Evolutionary conservation across 2,329 filamentous ascomycete genomes (phyloP).

Genomic region (Penicillium frequentans): DNA sequence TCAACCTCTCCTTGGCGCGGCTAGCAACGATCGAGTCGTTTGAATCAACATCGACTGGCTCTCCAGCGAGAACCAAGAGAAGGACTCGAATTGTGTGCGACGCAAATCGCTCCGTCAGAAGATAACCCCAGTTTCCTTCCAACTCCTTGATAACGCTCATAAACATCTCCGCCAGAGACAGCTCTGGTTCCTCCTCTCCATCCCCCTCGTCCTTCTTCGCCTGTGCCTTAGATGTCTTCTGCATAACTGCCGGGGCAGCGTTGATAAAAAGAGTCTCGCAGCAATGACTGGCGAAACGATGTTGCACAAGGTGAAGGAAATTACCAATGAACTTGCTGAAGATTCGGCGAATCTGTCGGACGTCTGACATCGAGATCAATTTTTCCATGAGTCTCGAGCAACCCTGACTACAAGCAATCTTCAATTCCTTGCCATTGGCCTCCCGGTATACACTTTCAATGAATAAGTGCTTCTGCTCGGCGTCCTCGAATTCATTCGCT

Average conservation of each 20-base stretch:
- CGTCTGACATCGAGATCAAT: constrained; percentile 77
- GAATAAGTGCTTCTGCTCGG: constrained; percentile 70
- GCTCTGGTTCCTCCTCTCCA: constrained; percentile 46
- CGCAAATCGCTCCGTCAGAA: constrained; percentile 85
- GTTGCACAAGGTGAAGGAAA: constrained; percentile 86
- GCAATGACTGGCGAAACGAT: constrained; percentile 96
- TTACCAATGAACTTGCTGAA: constrained; percentile 84
- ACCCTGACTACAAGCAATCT: constrained; percentile 92
- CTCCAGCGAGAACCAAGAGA: constrained; percentile 79
- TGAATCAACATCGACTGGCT: constrained; percentile 69
- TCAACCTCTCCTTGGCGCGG: constrained; percentile 85
- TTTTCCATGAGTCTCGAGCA: constrained; percentile 92
- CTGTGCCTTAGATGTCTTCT: constrained; percentile 61
- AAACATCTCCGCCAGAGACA: constrained; percentile 81
- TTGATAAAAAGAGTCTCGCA: constrained; percentile 90
- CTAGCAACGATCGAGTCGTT: constrained; percentile 79
- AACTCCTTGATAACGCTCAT: constrained; percentile 81
- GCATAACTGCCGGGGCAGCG: constrained; percentile 74
- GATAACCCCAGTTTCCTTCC: constrained; percentile 76
- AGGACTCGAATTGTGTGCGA: constrained; percentile 88
- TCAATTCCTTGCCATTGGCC: constrained; percentile 88
- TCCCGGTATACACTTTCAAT: constrained; percentile 83
- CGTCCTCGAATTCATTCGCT: constrained; percentile 77
- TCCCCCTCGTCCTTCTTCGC: constrained; percentile 46
- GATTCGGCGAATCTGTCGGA: constrained; percentile 78